Evolutionary conservation across 306 rosid genomes (phyloP).

Genomic region (Fagus crenata): DNA sequence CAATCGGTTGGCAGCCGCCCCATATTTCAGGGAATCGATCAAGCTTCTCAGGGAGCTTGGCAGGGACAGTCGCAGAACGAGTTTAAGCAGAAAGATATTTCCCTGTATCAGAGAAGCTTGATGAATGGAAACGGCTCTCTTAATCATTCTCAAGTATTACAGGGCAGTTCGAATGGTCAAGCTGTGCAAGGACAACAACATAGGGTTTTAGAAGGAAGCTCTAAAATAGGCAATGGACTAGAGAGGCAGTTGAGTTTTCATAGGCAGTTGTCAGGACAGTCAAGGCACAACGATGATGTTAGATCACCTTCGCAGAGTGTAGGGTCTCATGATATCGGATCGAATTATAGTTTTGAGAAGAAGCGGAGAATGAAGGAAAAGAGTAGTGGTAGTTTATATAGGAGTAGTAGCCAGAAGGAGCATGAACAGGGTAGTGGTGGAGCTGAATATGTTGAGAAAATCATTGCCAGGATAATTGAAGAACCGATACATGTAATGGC

Average conservation of each 20-base stretch:
- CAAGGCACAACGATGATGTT: slow-evolving; percentile 73
- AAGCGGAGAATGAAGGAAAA: slow-evolving; percentile 61
- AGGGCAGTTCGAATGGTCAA: slow-evolving; percentile 65
- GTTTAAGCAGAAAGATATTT: slow-evolving; percentile 68
- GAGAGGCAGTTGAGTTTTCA: slow-evolving; percentile 88
- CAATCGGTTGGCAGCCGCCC: slow-evolving; percentile 95
- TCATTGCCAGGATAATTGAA: slow-evolving; percentile 64
- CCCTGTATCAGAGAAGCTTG: slow-evolving; percentile 54
- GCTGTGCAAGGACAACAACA: slow-evolving; percentile 60
- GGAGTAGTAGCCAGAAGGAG: slow-evolving; percentile 69
- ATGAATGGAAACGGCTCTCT: slow-evolving; percentile 61
- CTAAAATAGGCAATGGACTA: slow-evolving; percentile 61
- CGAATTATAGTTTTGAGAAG: slow-evolving; percentile 74
- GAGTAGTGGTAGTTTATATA: slow-evolving; percentile 67
- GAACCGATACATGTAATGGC: slow-evolving; percentile 78
- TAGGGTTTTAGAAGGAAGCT: slow-evolving; percentile 73
- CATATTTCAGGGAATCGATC: slow-evolving; percentile 83
- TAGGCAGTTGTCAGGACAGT: slow-evolving; percentile 73
- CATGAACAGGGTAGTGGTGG: slow-evolving; percentile 66
- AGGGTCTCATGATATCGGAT: slow-evolving; percentile 90
- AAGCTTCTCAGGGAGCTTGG: slow-evolving; percentile 56
- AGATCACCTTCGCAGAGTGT: slow-evolving; percentile 81
- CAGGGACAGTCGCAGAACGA: slow-evolving; percentile 81
- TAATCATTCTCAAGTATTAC: slow-evolving; percentile 65
- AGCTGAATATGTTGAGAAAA: slow-evolving; percentile 63